These are phyloP conservation scores for Xylariaceae sp. DNA, from an alignment of 2,329 filamentous ascomycete genomes.

Conservation along the genomic window DNA sequence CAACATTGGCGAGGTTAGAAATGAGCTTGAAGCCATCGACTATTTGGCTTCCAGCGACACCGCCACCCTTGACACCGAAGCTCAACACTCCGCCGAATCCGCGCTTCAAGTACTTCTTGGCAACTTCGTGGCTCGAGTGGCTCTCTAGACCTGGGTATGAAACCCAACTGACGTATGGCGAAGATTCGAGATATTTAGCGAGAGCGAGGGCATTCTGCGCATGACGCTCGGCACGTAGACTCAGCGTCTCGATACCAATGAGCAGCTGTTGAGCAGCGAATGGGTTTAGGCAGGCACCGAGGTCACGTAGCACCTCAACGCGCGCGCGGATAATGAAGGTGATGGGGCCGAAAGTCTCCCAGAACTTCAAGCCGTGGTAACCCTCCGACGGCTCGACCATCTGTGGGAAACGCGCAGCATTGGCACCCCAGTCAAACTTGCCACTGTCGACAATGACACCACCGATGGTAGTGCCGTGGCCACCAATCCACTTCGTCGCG, in stretches of 20 bases:
- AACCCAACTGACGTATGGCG: conserved; percentile 85
- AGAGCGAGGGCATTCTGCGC: conserved; percentile 78
- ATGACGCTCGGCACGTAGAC: conserved; percentile 80
- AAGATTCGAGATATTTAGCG: conserved; percentile 79
- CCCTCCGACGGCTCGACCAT: conserved; percentile 85
- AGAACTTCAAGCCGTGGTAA: conserved; percentile 93
- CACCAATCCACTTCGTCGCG: conserved; percentile 95
- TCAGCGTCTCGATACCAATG: conserved; percentile 85
- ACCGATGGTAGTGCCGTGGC: conserved; percentile 88
- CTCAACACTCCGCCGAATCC: conserved; percentile 90
- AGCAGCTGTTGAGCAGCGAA: conserved; percentile 92
- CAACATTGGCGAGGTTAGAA: conserved; percentile 93
- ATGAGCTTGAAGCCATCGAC: conserved; percentile 95
- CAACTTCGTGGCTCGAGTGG: conserved; percentile 75
- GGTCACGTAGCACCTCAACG: conserved; percentile 85
- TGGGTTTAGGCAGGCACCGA: conserved; percentile 80
- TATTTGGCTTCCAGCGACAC: conserved; percentile 76
- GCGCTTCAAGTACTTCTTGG: conserved; percentile 81
- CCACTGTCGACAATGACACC: conserved; percentile 85
- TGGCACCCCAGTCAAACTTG: conserved; percentile 89
- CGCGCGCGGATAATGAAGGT: conserved; percentile 82
- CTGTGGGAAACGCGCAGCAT: conserved; percentile 83
- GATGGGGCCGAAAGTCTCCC: conserved; percentile 82
- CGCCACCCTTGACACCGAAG: conserved; percentile 90
- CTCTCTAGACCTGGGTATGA: conserved; percentile 85